Conservation (phyloP, 2,329 filamentous ascomycete species). For the Xylaria sp. region DNA sequence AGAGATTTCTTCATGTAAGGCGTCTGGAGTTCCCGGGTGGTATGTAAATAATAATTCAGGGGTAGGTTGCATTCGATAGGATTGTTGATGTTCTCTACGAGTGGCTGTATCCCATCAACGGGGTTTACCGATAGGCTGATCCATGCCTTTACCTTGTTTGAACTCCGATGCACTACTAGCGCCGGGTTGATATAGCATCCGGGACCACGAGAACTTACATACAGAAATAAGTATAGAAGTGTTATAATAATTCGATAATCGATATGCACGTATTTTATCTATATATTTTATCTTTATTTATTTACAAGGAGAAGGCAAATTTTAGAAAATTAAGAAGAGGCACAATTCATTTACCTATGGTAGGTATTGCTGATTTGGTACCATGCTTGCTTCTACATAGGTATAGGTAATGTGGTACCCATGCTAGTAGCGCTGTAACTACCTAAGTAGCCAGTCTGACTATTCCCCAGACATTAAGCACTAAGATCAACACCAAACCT, state of each 20-base stretch:
- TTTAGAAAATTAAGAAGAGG: not conserved
- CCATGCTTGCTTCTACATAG: not conserved
- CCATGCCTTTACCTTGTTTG: constrained; percentile 30
- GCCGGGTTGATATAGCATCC: not conserved
- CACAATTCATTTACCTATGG: not conserved
- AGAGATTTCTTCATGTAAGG: not conserved
- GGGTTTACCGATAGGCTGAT: constrained; percentile 26
- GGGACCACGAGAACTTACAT: not conserved
- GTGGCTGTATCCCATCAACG: constrained; percentile 4
- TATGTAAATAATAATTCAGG: constrained; percentile 1
- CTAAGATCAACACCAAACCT: constrained; percentile 2
- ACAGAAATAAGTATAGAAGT: not conserved
- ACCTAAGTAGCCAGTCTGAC: not conserved
- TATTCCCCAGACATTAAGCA: constrained; percentile 24
- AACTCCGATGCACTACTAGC: constrained; percentile 28
- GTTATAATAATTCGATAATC: not conserved
- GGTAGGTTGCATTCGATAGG: not conserved
- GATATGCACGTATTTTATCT: too few relatives aligned
- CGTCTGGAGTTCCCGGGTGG: not conserved
- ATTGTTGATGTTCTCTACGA: not conserved
- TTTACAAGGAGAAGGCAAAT: too few relatives aligned
- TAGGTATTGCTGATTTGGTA: not conserved
- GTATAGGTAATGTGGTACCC: not conserved
- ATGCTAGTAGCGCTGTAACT: not conserved
- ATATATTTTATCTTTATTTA: too few relatives aligned